Percentiles rank a stretch among this genome's conserved stretches.
Conservation (phyloP, 805 yeast genomes). For the Wickerhamomyces canadensis region DNA sequence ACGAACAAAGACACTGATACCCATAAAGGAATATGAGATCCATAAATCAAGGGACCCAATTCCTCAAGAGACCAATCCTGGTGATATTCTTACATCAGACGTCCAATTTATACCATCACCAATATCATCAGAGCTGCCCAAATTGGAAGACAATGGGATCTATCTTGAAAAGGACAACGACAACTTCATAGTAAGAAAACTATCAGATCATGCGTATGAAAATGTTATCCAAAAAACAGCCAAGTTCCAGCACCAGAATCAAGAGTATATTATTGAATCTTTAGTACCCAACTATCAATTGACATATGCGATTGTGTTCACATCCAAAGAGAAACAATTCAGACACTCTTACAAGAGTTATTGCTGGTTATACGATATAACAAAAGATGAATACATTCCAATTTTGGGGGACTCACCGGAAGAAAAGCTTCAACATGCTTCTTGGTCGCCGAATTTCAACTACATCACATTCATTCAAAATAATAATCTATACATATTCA, state of each 20-base stretch:
- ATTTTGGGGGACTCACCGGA: conserved; percentile 22
- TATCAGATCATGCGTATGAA: conserved; percentile 22
- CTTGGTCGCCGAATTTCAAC: conserved; percentile 58
- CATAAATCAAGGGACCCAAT: conserved; percentile 9
- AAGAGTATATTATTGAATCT: conserved; percentile 32
- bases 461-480: conserved; percentile 50
- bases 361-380: conserved; percentile 58
- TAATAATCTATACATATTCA: conserved; percentile 48
- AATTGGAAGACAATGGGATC: conserved; percentile 39
- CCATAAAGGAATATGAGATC: conserved; percentile 5
- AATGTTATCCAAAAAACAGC: conserved; percentile 22
- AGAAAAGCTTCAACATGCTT: conserved; percentile 35
- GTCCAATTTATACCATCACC: conserved; percentile 24
- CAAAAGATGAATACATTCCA: conserved; percentile 27
- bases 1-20: neutral
- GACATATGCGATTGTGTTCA: conserved; percentile 46
- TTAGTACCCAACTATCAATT: conserved; percentile 40
- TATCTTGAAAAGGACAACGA: conserved; percentile 23
- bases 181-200: conserved; percentile 26
- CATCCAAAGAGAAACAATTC: conserved; percentile 49
- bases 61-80: conserved; percentile 2
- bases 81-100: conserved; percentile 2
- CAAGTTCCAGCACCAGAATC: conserved; percentile 38
- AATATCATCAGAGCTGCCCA: too few relatives aligned
- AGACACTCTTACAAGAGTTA: conserved; percentile 62